A percentile compares a stretch with the other conserved stretches of the same genome.
Conservation (phyloP, 495 filamentous ascomycete genomes). For the Podospora comata region DNA sequence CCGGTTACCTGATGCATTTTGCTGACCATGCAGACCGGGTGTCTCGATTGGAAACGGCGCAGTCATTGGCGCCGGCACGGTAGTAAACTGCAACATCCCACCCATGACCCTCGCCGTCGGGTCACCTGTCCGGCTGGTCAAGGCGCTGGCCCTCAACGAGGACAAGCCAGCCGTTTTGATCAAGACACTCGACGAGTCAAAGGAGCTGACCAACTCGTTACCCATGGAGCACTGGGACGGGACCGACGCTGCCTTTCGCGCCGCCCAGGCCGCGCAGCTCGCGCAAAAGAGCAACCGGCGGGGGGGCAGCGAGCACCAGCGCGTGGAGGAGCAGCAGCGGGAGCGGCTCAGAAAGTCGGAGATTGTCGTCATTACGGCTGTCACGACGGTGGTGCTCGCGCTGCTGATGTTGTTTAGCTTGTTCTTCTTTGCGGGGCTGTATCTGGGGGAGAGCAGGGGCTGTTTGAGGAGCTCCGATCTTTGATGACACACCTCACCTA, state of each 20-base stretch:
- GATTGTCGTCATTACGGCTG: not conserved
- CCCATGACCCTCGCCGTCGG: slow-evolving; percentile 27
- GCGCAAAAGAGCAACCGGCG: not conserved
- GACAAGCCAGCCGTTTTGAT: not conserved
- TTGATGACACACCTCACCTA: not conserved
- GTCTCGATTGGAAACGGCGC: slow-evolving; percentile 35
- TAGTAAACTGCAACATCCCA: slow-evolving; percentile 33
- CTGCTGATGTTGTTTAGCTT: slow-evolving; percentile 12
- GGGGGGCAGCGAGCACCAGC: slow-evolving; percentile 3
- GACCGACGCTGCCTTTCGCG: not conserved
- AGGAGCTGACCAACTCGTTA: slow-evolving; percentile 13
- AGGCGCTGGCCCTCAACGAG: slow-evolving; percentile 8
- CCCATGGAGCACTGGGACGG: not conserved
- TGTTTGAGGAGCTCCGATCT: not conserved
- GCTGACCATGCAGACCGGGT: slow-evolving; percentile 25
- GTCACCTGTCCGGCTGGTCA: slow-evolving; percentile 26
- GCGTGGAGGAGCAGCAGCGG: slow-evolving; percentile 7
- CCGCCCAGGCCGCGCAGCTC: not conserved
- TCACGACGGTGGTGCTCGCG: slow-evolving; percentile 4
- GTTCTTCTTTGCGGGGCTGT: slow-evolving; percentile 20
- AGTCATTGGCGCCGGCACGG: slow-evolving; percentile 35
- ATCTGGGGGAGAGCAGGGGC: slow-evolving; percentile 8
- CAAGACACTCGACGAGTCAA: slow-evolving; percentile 20
- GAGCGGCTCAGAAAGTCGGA: slow-evolving; percentile 3
- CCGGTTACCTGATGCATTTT: not conserved